A percentile compares a stretch with the other conserved stretches of the same genome.
phyloP scores from a whole-genome alignment of 352 stramenopile species.

The Globisporangium spinosum region DNA sequence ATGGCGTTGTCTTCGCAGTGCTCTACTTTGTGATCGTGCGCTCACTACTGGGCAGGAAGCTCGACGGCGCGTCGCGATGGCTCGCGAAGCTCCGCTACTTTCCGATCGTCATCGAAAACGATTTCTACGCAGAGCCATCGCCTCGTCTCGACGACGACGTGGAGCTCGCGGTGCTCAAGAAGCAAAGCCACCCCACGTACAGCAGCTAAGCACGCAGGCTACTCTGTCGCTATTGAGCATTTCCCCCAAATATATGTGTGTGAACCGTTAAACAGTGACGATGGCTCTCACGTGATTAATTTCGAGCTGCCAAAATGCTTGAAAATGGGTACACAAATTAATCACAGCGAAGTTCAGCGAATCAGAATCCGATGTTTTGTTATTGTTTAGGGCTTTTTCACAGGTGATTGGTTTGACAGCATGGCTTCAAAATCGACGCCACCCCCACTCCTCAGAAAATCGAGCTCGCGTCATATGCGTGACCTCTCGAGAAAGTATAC shows the following conservation, averaged over 20 bases:
- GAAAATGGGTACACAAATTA: not conserved
- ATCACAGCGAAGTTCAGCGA: not conserved
- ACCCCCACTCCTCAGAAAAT: no score
- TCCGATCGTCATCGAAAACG: slow-evolving; percentile 14
- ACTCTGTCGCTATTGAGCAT: not conserved
- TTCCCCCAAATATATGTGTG: not conserved
- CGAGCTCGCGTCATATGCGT: no score
- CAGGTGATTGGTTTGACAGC: no score
- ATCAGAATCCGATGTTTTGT: not conserved
- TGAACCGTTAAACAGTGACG: not conserved
- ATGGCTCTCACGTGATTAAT: not conserved
- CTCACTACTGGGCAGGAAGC: slow-evolving; percentile 28
- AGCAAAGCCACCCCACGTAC: not conserved
- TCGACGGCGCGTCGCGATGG: slow-evolving; percentile 6
- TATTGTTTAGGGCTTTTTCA: no score
- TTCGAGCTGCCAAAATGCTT: not conserved
- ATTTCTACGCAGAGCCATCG: slow-evolving; percentile 5
- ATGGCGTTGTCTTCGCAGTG: slow-evolving; percentile 37
- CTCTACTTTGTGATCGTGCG: slow-evolving; percentile 46
- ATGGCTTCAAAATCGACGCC: no score
- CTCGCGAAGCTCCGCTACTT: slow-evolving; percentile 1
- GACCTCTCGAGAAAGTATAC: no score
- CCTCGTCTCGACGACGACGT: not conserved
- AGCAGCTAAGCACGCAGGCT: not conserved
- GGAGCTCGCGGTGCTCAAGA: slow-evolving; percentile 10